Percentiles rank a stretch among this genome's conserved stretches.
Conservation (phyloP, 1,284 basidiomycete genomes). For the Irpex rosettiformis region DNA sequence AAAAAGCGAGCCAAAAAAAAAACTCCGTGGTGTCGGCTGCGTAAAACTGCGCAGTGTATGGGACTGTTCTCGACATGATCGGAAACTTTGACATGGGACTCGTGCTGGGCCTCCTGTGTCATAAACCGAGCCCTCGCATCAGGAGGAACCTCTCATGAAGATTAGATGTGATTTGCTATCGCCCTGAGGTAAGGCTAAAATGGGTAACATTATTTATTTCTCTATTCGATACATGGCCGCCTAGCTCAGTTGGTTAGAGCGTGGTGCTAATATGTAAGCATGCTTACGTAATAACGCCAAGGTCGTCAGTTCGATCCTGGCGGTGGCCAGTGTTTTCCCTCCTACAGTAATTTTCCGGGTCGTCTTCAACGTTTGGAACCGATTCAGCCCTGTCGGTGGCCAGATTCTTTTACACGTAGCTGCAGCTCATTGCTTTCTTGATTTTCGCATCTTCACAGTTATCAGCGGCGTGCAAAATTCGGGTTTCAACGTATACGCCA, state of each 20-base stretch:
- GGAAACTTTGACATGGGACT: background rate
- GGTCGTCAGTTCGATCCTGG: conserved; percentile 15
- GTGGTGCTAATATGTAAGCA: conserved; percentile 11
- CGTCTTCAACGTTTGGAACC: no score
- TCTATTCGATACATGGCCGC: no score
- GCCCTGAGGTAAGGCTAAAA: no score
- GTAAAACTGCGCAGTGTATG: background rate
- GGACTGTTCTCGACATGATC: background rate
- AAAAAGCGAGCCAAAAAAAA: background rate
- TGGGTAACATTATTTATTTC: no score
- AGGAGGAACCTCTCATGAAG: background rate
- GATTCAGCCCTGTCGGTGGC: no score
- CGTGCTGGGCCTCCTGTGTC: background rate
- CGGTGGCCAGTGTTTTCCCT: conserved; percentile 9
- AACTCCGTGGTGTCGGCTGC: background rate
- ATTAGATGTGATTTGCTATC: no score
- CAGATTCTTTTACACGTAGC: no score
- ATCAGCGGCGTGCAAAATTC: no score
- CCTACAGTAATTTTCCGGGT: no score
- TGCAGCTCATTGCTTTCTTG: no score
- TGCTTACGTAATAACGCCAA: conserved; percentile 4
- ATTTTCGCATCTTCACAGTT: no score
- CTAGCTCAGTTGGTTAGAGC: conserved; percentile 15
- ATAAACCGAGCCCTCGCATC: background rate
- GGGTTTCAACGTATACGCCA: no score